phyloP scores from a whole-genome alignment of 208 protist species.

The Trypanosoma theileri region DNA sequence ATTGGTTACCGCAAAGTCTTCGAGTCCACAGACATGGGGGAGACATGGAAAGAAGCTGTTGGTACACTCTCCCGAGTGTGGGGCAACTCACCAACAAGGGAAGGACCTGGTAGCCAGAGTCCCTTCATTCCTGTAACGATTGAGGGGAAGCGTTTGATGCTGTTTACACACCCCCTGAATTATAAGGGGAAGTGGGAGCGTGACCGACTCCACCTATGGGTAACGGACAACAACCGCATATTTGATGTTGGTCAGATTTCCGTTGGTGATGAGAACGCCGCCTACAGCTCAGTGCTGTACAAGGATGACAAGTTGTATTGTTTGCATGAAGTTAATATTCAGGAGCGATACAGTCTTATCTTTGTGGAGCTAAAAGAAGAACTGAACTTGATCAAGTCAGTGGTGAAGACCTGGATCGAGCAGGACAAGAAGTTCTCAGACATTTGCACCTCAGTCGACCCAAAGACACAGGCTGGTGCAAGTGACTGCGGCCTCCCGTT shows the following conservation, averaged over 20 bases:
- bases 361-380: not conserved
- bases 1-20: constrained; percentile 6
- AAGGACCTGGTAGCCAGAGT: not conserved
- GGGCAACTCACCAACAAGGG: not conserved
- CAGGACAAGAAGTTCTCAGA: not conserved
- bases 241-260: constrained; percentile 1
- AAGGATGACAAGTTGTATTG: not conserved
- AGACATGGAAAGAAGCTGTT: constrained; percentile 6
- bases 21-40: constrained; percentile 17
- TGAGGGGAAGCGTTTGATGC: constrained; percentile 12
- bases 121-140: not conserved
- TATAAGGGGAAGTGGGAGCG: not conserved
- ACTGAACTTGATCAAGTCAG: not conserved
- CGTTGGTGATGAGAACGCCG: not conserved
- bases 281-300: not conserved
- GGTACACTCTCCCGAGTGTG: not conserved
- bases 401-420: not conserved
- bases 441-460: not conserved
- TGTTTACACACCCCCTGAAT: constrained; percentile 12
- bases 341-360: not conserved
- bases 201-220: constrained; percentile 16
- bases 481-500: not conserved
- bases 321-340: not conserved
- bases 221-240: constrained; percentile 10
- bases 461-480: not conserved